Evolutionary conservation across 2,329 filamentous ascomycete genomes (phyloP).

Genomic region (Exophiala spinifera): DNA sequence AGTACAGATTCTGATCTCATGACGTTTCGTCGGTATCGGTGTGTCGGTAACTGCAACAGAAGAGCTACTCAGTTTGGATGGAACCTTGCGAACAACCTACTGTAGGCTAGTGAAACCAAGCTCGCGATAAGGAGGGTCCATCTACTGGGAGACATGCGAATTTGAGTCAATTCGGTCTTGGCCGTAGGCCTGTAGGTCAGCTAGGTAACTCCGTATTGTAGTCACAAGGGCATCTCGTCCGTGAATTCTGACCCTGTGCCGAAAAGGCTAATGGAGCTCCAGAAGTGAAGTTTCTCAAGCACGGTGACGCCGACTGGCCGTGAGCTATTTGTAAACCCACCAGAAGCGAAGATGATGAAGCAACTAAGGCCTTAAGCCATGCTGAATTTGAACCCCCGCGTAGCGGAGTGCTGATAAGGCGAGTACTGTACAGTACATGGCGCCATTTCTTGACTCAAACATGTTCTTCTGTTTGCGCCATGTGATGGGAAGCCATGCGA

Average conservation of each 20-base stretch:
- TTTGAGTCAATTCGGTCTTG: neutral
- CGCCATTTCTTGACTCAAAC: constrained; percentile 16
- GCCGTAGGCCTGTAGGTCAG: too few species aligned
- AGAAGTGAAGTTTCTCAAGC: neutral
- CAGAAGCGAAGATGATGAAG: constrained; percentile 23
- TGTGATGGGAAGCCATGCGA: neutral
- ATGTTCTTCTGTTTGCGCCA: constrained; percentile 5
- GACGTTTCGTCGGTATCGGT: constrained; percentile 4
- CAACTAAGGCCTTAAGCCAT: constrained; percentile 18
- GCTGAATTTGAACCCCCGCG: constrained; percentile 2
- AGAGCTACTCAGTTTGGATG: constrained; percentile 6
- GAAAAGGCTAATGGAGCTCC: neutral
- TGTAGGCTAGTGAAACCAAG: constrained; percentile 21
- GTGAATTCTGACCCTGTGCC: neutral
- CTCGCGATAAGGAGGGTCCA: constrained; percentile 2
- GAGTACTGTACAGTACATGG: too few species aligned
- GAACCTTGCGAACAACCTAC: constrained; percentile 11
- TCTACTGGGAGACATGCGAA: neutral
- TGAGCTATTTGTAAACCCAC: constrained; percentile 13
- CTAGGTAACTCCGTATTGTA: too few species aligned
- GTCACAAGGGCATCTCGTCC: neutral
- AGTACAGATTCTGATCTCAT: constrained; percentile 5
- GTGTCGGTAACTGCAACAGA: neutral
- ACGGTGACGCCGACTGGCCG: constrained; percentile 8
- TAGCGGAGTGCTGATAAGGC: constrained; percentile 7